Base-by-base conservation (phyloP, 2,329 filamentous ascomycete species). In the Calonectria hongkongensis region DNA sequence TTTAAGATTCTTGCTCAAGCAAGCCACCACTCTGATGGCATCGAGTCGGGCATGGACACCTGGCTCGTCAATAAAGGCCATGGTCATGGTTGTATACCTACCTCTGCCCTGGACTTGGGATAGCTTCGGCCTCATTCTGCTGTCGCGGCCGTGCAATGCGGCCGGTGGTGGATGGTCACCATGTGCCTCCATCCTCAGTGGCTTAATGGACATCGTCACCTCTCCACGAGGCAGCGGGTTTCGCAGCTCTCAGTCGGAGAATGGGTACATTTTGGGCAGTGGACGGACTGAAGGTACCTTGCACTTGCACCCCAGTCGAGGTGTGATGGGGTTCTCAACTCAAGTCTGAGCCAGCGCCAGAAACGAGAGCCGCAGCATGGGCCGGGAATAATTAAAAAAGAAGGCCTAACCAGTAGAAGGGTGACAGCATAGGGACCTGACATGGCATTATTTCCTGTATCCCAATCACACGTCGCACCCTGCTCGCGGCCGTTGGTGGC, bases 301-400 rank as follows among this genome's bases (percentile, higher is more conserved):
- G 54, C 50, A 43, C 27, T 12, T 50, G 15, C 25, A 18, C 54
- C 54, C 47, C 69, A 56, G 65, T 65, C 45, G 28, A 50, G 64
- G 64, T 28, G 39, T 62, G 48, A 60, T 27, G 50, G 60, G 69
- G 69, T 58, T 63, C 27, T 65, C 70, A 72, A 72, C 70, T 72
- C 70, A 72, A 72, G 48, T 72, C 70, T 72, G 70, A 72, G 70
- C 70, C 66, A 69, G 51, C 63, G 63, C 64, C 64, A 71, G 45
- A 71, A 58, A 25, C 48, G 68, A 71, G 62, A 41, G 30, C 25
- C 36, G 30, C 41, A 51, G 51, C 33, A 60, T 66, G 63, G 45
- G 15, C 68, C 68, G 45, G 68, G 68, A 71, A 71, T 70, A 70
- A 60, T 65, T 47, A 41, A 43, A 43, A 36, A 68, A 60, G 51